phyloP scores from a whole-genome alignment of 2,329 filamentous ascomycete genomes.

The Rhynchosporium agropyri region DNA sequence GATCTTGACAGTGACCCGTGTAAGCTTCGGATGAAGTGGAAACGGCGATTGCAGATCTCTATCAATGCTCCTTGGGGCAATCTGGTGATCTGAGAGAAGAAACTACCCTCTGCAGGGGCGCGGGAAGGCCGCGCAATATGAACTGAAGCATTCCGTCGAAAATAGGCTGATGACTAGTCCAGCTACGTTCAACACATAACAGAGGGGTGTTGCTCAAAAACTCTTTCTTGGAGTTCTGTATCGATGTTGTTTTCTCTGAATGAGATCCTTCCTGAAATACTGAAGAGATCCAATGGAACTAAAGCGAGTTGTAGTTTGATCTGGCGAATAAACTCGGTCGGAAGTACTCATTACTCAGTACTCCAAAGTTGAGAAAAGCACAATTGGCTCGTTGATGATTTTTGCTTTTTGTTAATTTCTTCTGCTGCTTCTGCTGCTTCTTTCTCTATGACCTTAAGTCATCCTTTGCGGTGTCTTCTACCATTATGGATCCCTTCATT shows the following conservation, averaged over 20 bases:
- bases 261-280: not conserved
- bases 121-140: conserved; percentile 27
- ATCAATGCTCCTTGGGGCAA: conserved; percentile 11
- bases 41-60: conserved; percentile 21
- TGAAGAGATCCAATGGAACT: not conserved
- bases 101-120: conserved; percentile 15
- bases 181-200: conserved; percentile 11
- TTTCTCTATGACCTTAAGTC: not conserved
- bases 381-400: not conserved
- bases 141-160: conserved; percentile 22
- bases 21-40: conserved; percentile 20
- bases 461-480: not conserved
- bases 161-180: conserved; percentile 21
- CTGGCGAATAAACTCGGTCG: too few relatives aligned
- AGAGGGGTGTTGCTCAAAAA: conserved; percentile 5
- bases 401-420: too few relatives aligned
- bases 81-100: conserved; percentile 19
- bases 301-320: too few relatives aligned
- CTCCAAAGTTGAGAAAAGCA: not conserved
- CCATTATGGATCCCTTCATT: not conserved
- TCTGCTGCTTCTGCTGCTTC: not conserved
- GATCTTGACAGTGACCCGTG: not conserved
- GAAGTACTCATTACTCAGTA: too few relatives aligned
- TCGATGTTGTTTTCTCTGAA: not conserved
- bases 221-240: not conserved